Conservation (phyloP, 2,329 filamentous ascomycete genomes). For the Endocalyx cinctus region DNA sequence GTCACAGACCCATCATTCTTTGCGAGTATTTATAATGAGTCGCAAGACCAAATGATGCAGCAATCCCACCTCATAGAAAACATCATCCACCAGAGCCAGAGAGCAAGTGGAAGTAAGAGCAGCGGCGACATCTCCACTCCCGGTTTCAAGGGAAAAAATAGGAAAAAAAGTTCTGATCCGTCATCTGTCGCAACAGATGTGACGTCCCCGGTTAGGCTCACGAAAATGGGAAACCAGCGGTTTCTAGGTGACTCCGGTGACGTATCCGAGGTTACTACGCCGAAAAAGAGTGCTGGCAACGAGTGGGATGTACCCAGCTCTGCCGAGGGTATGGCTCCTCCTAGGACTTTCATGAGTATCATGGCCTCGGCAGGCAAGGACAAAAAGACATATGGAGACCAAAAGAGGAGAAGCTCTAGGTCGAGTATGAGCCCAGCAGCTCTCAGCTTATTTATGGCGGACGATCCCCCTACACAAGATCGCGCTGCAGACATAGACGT, state of each 20-base stretch:
- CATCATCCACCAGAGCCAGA: constrained; percentile 28
- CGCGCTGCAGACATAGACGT: constrained; percentile 2
- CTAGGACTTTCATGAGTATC: constrained; percentile 6
- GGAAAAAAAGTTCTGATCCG: constrained; percentile 11
- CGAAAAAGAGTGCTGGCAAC: constrained; percentile 18
- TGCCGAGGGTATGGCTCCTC: constrained; percentile 10
- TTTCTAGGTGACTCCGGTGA: constrained; percentile 16
- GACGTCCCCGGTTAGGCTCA: constrained; percentile 18
- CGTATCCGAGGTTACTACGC: constrained; percentile 22
- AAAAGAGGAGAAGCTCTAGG: constrained; percentile 10
- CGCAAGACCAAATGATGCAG: constrained; percentile 20
- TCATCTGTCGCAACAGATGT: constrained; percentile 26
- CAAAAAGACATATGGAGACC: constrained; percentile 14
- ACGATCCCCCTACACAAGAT: constrained; percentile 5
- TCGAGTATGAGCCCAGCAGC: constrained; percentile 7
- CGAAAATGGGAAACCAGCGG: constrained; percentile 11
- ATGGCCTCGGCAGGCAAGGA: constrained; percentile 11
- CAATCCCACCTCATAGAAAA: constrained; percentile 27
- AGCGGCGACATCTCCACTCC: constrained; percentile 24
- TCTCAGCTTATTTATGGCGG: constrained; percentile 9
- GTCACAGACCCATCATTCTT: constrained; percentile 25
- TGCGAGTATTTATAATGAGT: constrained; percentile 19
- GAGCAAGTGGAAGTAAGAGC: constrained; percentile 23
- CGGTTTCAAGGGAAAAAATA: constrained; percentile 15
- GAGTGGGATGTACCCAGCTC: constrained; percentile 32